Percentiles rank a stretch among this genome's conserved stretches.
Evolutionary conservation across 1,284 basidiomycete species (phyloP).

Genomic region (Xerocomus cyaneibrunnescens): DNA sequence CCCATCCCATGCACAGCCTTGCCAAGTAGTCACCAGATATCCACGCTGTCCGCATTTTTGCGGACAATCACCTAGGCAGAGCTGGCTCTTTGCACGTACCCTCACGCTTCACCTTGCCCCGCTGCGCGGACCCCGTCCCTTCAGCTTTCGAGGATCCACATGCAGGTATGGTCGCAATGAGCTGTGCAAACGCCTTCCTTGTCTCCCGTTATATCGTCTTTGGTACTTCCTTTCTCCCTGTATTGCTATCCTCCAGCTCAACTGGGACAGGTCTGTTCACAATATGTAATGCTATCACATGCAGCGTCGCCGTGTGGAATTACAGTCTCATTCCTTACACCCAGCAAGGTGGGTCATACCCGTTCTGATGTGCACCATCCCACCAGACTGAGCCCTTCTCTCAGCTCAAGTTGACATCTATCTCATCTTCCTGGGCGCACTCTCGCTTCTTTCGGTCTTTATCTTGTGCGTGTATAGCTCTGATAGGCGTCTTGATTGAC

Average conservation of each 20-base stretch:
- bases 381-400: constrained; percentile 1
- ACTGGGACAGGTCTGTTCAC: constrained; percentile 52
- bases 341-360: constrained; percentile 37
- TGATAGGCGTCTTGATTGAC: neutral
- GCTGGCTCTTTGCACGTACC: constrained; percentile 32
- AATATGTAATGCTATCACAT: constrained; percentile 62
- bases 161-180: constrained; percentile 33
- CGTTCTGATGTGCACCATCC: neutral
- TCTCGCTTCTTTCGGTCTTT: constrained; percentile 58
- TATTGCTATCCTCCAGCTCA: constrained; percentile 12
- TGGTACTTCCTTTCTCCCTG: constrained; percentile 35
- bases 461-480: constrained; percentile 47
- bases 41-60: constrained; percentile 10
- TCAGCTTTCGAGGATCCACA: constrained; percentile 22
- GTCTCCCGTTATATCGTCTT: constrained; percentile 50
- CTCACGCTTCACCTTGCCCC: constrained; percentile 14
- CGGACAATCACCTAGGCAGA: constrained; percentile 17
- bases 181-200: constrained; percentile 32
- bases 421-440: constrained; percentile 60
- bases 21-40: neutral
- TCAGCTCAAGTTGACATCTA: constrained; percentile 56
- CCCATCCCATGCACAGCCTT: constrained; percentile 19
- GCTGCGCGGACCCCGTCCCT: constrained; percentile 33
- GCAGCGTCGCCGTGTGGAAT: constrained; percentile 71
- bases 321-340: constrained; percentile 45